These are phyloP conservation scores for Neofusicoccum cordaticola DNA, from an alignment of 2,329 filamentous ascomycete genomes.

Conservation along the genomic window DNA sequence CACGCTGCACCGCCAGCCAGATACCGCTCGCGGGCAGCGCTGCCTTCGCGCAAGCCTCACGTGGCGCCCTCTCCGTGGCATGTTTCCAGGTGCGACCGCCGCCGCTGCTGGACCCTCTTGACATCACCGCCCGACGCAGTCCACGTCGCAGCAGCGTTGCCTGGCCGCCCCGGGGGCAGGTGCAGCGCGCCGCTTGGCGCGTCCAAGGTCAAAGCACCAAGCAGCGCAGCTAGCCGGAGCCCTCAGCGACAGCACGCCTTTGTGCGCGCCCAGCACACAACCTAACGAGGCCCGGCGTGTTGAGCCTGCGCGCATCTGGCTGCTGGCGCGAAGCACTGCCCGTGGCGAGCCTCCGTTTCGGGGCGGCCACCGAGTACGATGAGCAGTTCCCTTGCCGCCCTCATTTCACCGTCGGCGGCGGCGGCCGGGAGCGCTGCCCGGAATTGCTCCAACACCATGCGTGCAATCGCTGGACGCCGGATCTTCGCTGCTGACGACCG, in stretches of 20 bases:
- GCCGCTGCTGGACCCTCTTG: not conserved
- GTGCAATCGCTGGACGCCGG: not conserved
- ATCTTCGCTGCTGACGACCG: constrained; percentile 10
- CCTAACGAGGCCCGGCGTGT: no score
- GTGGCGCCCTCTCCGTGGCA: constrained; percentile 5
- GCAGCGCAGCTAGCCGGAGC: not conserved
- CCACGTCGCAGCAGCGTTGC: constrained; percentile 12
- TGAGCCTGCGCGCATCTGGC: not conserved
- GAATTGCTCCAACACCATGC: not conserved
- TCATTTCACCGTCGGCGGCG: constrained; percentile 9
- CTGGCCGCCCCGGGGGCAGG: not conserved
- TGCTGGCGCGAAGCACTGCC: not conserved
- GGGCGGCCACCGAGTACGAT: not conserved
- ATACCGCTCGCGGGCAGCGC: not conserved
- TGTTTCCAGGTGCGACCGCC: constrained; percentile 3
- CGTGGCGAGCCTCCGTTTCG: constrained; percentile 11
- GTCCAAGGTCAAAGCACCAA: not conserved
- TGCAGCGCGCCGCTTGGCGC: constrained; percentile 3
- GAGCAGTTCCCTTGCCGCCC: not conserved
- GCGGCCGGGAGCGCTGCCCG: not conserved
- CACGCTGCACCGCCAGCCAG: constrained; percentile 1
- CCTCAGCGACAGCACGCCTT: not conserved
- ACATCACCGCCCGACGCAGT: constrained; percentile 14
- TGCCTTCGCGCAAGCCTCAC: not conserved
- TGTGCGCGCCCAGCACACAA: constrained; percentile 6